A percentile compares a stretch with the other conserved stretches of the same genome.
Evolutionary conservation across 2,329 filamentous ascomycete genomes (phyloP).

Genomic region (Torrubiella hemipterigena): DNA sequence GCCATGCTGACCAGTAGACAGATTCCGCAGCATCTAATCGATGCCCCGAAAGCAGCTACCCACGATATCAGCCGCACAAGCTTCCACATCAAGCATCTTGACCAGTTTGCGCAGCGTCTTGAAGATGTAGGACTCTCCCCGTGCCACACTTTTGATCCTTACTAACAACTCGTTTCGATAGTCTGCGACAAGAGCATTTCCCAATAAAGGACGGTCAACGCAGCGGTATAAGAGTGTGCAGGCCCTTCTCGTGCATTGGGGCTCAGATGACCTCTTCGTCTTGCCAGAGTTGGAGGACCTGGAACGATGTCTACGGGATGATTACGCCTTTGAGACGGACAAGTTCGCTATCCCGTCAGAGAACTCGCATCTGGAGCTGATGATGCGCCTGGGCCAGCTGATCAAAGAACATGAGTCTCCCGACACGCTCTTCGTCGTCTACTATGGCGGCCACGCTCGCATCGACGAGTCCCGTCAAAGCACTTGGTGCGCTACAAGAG

Average conservation of each 20-base stretch:
- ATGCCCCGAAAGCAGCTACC: slow-evolving; percentile 32
- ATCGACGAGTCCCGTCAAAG: slow-evolving; percentile 49
- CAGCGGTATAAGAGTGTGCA: slow-evolving; percentile 45
- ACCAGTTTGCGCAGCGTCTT: slow-evolving; percentile 40
- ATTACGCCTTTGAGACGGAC: slow-evolving; percentile 45
- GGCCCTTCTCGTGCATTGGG: slow-evolving; percentile 44
- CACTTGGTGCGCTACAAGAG: slow-evolving; percentile 46
- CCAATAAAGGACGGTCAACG: slow-evolving; percentile 37
- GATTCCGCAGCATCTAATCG: too few relatives aligned
- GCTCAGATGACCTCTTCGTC: slow-evolving; percentile 45
- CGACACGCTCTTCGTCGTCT: slow-evolving; percentile 44
- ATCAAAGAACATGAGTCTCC: slow-evolving; percentile 44
- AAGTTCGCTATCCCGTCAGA: slow-evolving; percentile 46
- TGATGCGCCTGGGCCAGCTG: slow-evolving; percentile 42
- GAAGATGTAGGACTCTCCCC: slow-evolving; percentile 33
- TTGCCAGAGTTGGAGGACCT: slow-evolving; percentile 45
- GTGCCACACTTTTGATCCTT: background rate
- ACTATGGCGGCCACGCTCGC: slow-evolving; percentile 47
- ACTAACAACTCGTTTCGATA: slow-evolving; percentile 15
- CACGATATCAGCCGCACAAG: slow-evolving; percentile 46
- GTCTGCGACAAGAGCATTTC: slow-evolving; percentile 44
- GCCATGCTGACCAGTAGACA: slow-evolving; percentile 4
- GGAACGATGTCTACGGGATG: slow-evolving; percentile 39
- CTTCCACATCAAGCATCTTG: slow-evolving; percentile 45
- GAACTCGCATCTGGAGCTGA: slow-evolving; percentile 45